phyloP scores from a whole-genome alignment of 148 eudicot genomes.

The Nyssa sinensis region DNA sequence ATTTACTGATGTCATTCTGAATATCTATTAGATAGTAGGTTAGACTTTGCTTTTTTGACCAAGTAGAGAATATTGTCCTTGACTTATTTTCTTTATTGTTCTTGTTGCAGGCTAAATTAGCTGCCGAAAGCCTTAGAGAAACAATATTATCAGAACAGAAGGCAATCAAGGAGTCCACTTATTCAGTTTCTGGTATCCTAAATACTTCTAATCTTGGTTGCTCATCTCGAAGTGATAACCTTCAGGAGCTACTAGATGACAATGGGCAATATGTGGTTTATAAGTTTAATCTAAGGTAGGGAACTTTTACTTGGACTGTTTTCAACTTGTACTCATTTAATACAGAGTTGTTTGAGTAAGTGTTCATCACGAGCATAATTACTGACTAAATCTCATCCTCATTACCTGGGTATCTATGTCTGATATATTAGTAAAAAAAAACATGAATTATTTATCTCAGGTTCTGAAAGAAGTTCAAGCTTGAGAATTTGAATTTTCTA shows the following conservation, averaged over 20 bases:
- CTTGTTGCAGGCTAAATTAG: conserved; percentile 43
- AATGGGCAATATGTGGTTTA: conserved; percentile 46
- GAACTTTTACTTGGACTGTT: conserved; percentile 2
- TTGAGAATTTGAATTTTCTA: not conserved
- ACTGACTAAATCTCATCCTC: not conserved
- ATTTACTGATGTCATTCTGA: not conserved
- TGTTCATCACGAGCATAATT: not conserved
- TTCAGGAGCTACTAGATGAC: conserved; percentile 62
- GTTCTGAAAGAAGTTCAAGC: not conserved
- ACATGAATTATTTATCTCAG: not conserved
- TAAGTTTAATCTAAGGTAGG: conserved; percentile 63
- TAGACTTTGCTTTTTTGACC: not conserved
- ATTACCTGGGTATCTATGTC: not conserved
- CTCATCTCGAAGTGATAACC: conserved; percentile 69
- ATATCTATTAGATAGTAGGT: not conserved
- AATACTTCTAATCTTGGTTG: conserved; percentile 54
- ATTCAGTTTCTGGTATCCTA: conserved; percentile 66
- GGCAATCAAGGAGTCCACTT: conserved; percentile 48
- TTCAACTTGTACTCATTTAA: not conserved
- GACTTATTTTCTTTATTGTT: not conserved
- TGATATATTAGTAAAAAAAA: not conserved
- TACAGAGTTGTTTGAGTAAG: not conserved
- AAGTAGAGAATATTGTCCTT: not conserved
- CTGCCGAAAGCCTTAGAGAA: conserved; percentile 61
- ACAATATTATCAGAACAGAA: conserved; percentile 48